Conservation (phyloP, 257 asterid genomes). For the Catharanthus roseus region DNA sequence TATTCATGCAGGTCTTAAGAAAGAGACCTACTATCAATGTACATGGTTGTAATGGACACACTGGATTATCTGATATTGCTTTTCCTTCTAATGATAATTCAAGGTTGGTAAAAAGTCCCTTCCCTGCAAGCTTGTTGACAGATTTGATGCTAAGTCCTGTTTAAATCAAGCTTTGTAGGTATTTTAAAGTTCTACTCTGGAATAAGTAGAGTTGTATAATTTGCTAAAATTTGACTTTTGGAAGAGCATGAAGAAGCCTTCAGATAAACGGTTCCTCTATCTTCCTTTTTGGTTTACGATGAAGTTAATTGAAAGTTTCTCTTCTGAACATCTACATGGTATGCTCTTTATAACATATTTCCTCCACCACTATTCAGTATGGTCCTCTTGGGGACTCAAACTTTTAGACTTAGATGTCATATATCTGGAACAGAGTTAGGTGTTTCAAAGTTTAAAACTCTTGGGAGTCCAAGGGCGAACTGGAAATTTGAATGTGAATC, state of each 20-base stretch:
- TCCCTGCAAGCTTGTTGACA: not conserved
- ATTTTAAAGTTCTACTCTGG: not conserved
- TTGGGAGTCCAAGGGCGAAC: not conserved
- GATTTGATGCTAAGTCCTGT: not conserved
- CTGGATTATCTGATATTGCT: constrained; percentile 76
- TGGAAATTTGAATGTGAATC: no score
- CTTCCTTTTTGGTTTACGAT: not conserved
- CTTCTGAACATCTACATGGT: not conserved
- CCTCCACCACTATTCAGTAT: not conserved
- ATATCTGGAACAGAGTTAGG: not conserved
- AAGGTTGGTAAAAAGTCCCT: constrained; percentile 39
- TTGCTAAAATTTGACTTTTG: not conserved
- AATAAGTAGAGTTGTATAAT: not conserved
- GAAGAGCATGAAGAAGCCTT: not conserved
- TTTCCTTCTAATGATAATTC: constrained; percentile 66
- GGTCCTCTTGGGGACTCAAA: not conserved
- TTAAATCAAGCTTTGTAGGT: not conserved
- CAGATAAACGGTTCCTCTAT: not conserved
- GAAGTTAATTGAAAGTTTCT: not conserved
- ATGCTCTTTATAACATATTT: not conserved
- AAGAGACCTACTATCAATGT: constrained; percentile 65
- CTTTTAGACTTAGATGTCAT: not conserved
- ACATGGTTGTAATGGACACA: constrained; percentile 58
- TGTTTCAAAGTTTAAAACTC: not conserved
- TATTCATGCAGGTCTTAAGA: constrained; percentile 54